phyloP scores from a whole-genome alignment of 306 rosid species.

The Castanopsis chinensis region DNA sequence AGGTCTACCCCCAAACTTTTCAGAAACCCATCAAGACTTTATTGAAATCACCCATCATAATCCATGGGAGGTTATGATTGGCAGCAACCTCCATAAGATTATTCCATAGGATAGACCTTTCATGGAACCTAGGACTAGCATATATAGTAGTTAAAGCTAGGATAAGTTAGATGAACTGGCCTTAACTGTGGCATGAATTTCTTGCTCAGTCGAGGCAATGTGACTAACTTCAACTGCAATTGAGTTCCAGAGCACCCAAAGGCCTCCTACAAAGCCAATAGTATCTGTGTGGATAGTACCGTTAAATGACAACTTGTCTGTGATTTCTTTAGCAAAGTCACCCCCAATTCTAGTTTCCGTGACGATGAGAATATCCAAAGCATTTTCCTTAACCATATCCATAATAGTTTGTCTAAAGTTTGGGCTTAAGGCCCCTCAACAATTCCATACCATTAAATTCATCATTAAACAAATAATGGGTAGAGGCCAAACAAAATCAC shows the following conservation, averaged over 20 bases:
- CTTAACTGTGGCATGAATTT: background rate
- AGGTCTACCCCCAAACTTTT: background rate
- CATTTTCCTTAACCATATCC: too few relatives aligned
- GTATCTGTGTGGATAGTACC: background rate
- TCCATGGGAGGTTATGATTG: background rate
- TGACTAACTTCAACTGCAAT: background rate
- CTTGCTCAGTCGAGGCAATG: background rate
- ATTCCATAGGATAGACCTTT: background rate
- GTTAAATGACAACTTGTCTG: background rate
- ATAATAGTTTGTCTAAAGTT: too few relatives aligned
- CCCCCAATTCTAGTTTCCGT: background rate
- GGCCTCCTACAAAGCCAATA: background rate
- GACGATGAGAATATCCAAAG: background rate
- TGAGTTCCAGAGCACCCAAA: background rate
- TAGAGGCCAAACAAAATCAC: too few relatives aligned
- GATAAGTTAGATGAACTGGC: background rate
- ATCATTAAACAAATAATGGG: too few relatives aligned
- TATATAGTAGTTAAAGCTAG: background rate
- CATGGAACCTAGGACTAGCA: background rate
- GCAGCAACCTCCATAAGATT: background rate
- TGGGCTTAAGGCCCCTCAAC: background rate
- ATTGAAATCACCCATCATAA: background rate
- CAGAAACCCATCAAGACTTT: background rate
- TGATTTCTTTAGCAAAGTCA: background rate
- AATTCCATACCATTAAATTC: background rate